Evolutionary conservation across 345 rosid genomes (phyloP).

Genomic region (Populus alba): DNA sequence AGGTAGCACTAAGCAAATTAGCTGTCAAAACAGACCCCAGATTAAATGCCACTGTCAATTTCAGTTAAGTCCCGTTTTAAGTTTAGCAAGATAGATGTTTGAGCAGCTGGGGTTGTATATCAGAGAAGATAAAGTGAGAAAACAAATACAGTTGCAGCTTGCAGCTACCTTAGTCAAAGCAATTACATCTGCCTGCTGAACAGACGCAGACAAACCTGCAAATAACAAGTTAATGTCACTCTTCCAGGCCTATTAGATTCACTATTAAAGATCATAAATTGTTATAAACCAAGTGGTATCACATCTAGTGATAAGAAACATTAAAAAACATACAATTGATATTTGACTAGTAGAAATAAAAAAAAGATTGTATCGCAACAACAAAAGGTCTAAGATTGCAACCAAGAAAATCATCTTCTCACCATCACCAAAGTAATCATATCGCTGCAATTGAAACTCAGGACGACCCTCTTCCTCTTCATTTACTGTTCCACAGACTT

Average conservation of each 20-base stretch:
- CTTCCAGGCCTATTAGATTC: not conserved
- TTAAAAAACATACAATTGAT: too few species aligned
- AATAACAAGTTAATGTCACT: constrained; percentile 17
- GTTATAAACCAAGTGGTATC: not conserved
- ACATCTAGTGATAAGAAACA: too few species aligned
- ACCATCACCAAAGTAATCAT: constrained; percentile 92
- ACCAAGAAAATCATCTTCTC: constrained; percentile 16
- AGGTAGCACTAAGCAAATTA: constrained; percentile 76
- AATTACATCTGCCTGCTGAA: constrained; percentile 65
- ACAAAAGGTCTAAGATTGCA: not conserved
- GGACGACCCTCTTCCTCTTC: constrained; percentile 60
- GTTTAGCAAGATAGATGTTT: not conserved
- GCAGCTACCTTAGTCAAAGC: constrained; percentile 67
- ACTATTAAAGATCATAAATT: not conserved
- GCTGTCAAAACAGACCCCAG: constrained; percentile 38
- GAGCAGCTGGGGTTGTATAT: not conserved
- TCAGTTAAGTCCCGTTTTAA: not conserved
- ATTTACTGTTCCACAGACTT: constrained; percentile 57
- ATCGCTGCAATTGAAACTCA: constrained; percentile 67
- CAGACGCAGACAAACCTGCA: constrained; percentile 52
- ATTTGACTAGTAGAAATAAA: not conserved
- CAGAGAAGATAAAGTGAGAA: not conserved
- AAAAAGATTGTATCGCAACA: not conserved
- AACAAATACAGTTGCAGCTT: constrained; percentile 3
- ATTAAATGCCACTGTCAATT: constrained; percentile 5